phyloP scores from a whole-genome alignment of 768 basidiomycete genomes.

The Megacollybia marginata region DNA sequence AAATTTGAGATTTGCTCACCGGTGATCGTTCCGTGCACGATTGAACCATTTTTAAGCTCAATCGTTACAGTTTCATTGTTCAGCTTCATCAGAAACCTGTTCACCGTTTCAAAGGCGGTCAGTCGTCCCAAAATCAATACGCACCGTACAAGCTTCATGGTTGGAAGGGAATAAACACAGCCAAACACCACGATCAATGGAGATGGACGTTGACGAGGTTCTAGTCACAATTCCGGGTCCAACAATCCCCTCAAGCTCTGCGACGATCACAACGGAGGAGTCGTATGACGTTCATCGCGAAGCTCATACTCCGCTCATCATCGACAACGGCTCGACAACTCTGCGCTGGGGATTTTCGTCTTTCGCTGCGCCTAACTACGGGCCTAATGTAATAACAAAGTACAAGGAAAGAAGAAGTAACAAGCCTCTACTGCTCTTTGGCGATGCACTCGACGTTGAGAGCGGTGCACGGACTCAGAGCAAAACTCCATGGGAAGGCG shows the following conservation, averaged over 20 bases:
- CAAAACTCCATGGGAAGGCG: conserved; percentile 88
- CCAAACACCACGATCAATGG: not conserved
- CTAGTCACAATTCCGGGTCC: not conserved
- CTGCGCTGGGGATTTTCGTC: conserved; percentile 82
- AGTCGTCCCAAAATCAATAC: not conserved
- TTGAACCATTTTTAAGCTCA: conserved; percentile 95
- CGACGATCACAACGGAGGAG: not conserved
- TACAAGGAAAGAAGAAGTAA: conserved; percentile 88
- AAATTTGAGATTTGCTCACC: conserved; percentile 43
- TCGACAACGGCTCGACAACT: conserved; percentile 84
- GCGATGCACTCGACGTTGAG: conserved; percentile 82
- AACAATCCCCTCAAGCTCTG: not conserved
- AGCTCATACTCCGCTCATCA: conserved; percentile 59
- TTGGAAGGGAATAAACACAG: no score
- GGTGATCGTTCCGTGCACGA: conserved; percentile 94
- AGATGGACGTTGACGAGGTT: not conserved
- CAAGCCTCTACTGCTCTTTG: conserved; percentile 79
- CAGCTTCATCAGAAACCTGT: conserved; percentile 97
- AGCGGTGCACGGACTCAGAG: conserved; percentile 73
- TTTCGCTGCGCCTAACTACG: conserved; percentile 45
- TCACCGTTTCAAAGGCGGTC: conserved; percentile 8
- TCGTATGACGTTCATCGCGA: conserved; percentile 43
- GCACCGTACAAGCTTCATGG: not conserved
- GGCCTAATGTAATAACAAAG: conserved; percentile 70
- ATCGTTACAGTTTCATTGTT: conserved; percentile 99